phyloP scores from a whole-genome alignment of 164 flowering plant genomes.

The Tetracentron sinense region DNA sequence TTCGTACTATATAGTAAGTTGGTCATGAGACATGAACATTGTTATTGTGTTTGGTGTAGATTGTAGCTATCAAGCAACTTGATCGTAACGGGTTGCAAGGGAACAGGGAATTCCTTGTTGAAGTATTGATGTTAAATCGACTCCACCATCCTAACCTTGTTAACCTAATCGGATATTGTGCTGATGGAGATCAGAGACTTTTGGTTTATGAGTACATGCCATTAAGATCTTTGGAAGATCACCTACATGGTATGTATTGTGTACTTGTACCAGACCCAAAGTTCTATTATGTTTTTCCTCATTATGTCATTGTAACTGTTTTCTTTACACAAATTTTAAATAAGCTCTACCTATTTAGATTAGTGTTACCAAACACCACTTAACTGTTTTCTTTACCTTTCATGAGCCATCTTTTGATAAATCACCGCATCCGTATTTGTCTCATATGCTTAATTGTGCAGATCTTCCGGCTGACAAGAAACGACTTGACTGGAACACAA shows the following conservation, averaged over 20 bases:
- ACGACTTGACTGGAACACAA: constrained; percentile 51
- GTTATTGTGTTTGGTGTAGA: constrained; percentile 24
- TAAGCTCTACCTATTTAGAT: too few relatives aligned
- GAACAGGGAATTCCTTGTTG: constrained; percentile 59
- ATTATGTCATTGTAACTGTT: too few relatives aligned
- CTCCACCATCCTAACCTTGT: constrained; percentile 62
- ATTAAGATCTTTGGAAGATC: constrained; percentile 56
- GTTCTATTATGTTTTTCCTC: too few relatives aligned
- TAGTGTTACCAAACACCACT: too few relatives aligned
- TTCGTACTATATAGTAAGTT: too few relatives aligned
- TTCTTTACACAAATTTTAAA: too few relatives aligned
- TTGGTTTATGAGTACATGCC: constrained; percentile 59
- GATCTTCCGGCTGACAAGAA: constrained; percentile 48
- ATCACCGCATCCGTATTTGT: too few relatives aligned
- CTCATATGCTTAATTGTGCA: constrained; percentile 16
- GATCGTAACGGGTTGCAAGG: constrained; percentile 64
- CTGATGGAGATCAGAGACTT: constrained; percentile 69
- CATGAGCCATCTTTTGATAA: not conserved
- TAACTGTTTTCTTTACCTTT: too few relatives aligned
- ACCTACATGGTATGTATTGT: constrained; percentile 42
- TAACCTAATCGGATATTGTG: constrained; percentile 54
- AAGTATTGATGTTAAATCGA: constrained; percentile 50
- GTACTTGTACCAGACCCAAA: too few relatives aligned
- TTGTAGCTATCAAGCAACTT: constrained; percentile 61
- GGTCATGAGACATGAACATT: constrained; percentile 5